Evolutionary conservation across 306 rosid genomes (phyloP), one percentile per base, ranked within the genome.

Genomic region (Delonix regia): DNA sequence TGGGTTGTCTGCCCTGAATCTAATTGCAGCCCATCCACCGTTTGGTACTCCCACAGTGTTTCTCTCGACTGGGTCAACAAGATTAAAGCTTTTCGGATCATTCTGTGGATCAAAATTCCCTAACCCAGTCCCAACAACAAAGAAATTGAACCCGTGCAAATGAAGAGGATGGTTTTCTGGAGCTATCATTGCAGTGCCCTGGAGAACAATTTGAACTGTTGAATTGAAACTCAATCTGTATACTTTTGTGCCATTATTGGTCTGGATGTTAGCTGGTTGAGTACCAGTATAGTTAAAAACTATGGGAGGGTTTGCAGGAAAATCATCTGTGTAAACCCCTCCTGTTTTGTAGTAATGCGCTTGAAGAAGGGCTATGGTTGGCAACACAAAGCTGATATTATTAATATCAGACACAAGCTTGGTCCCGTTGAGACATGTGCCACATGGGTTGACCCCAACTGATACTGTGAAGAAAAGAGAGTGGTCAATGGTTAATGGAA

Each of bases 1-100:
- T 78, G 92, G 97, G 71, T 89, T 89, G 71, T 90, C 82, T 76
- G 96, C 97, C 69, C 69, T 85, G 89, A 92, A 92, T 84, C 96
- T 88, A 67, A 92, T 90, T 28, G 96, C 95, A 13, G 78, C 44
- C 97, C 97, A 90, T 71, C 97, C 96, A 51, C 42, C 89, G 78
- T 85, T 86, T 41, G 97, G 92, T 11, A 87, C 85, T 19, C 89
- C 85, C 5, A 90, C 18, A 15, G 96, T 92, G 88, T 89, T 92
- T 81, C 93, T 89, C 81, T 88, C 93, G 64, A 87, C 87, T 8
- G 97, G 97, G 62, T 92, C 93, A 78, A 87, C 80, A 47, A 89
- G 93, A 74, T 90, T 90, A 38, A 89, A 92, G 16, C 59, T 66
- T 45, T 78, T 65, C 2, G 89, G 84, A 63, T 90, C 92, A 81